Base-by-base conservation (phyloP, 192 early-diverging fungal species). In the Dispira simplex region DNA sequence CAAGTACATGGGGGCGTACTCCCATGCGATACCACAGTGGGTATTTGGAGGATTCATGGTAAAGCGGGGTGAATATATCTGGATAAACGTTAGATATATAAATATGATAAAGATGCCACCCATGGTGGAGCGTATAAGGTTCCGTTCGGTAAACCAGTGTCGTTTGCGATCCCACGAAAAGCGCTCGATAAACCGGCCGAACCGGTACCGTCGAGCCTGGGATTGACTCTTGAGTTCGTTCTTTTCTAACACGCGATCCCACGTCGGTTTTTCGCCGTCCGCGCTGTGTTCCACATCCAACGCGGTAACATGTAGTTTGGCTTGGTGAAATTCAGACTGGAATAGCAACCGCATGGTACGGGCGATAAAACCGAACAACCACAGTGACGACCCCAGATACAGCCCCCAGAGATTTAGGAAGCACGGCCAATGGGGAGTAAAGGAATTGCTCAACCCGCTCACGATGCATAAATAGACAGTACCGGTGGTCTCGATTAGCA, bases 301-400 rank as follows among this genome's bases (percentile, higher is more conserved):
- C 4, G 58, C 58, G 14, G 58, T 60, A 2, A 60, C 28, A 16
- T 60, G 58, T 2, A 60, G 58, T 21, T 60, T 60, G 32, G 58
- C 58, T 32, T 60, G 58, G 43, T 60, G 58, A 21, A 60, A 43
- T 44, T 60, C 58, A 10, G 58, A 60, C 58, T 60, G 58, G 39
- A 60, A 60, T 11, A 60, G 58, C 12, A 60, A 32, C 2, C 32
- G 25, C 21, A 60, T 14, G 27, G 58, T 60, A 16, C 58, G 58
- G 25, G 58, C 58, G 12, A 43, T 44, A 27, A 60, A 60, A 12
- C 58, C 58, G 44, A 60, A 60, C 2, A 60, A 21, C 58, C 58
- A 60, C 10, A 60, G 27, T 0, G 27, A 44, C 32, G 43, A 18
- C 2, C 58, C 58, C 18, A 60, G 8, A 32, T 60, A 60, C 32